Base-by-base conservation (phyloP, 352 stramenopile species). In the Elongisporangium senticosum region DNA sequence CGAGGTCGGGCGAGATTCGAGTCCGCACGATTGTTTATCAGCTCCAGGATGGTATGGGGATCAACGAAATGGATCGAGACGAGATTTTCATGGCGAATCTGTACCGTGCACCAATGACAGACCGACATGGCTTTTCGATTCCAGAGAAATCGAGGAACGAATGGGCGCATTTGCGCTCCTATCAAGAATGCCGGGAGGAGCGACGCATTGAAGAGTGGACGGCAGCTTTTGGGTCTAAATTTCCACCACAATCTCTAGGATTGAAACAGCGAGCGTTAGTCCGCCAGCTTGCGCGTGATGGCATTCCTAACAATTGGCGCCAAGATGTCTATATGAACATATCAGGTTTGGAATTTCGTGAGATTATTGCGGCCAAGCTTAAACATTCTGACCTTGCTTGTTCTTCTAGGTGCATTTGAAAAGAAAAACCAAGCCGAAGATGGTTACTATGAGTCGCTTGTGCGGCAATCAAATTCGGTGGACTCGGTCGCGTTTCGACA, bases 81-180 rank as follows among this genome's bases (percentile, higher is more conserved):
- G 43, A 55, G 19, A 21, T 87, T 7, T 82, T 84, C 62, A 49
- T 75, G 22, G 60, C 82, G 50, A 33, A 77, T 47, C 28, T 82
- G 7, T 73, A 63, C n/a, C 53, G 58, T 11, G 55, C 48, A 13
- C 65, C 61, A 14, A 72, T 77, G 63, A 72, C 65, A 7, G 83
- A 92, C 20, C 72, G 77, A 23, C 89, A 90, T 50, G 83, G 80
- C 13, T 92, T 92, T 56, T 65, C 64, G n/a, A 82, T 92, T 55
- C 64, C 79, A 1, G 59, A 75, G 7, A 53, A 61, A 19, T 65
- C 63, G 10, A 55, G 64, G 8, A 54, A 64, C 20, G 68, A 87
- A 20, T 90, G 77, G 76, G 56, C 69, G 8, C 83, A 93, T 53
- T 68, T 93, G 57, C 68, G 69, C 15, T 88, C 79, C 13, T 93